A percentile compares a stretch with the other conserved stretches of the same genome.
Conservation (phyloP, 2,329 filamentous ascomycete genomes). For the Lachnellula willkommii region DNA sequence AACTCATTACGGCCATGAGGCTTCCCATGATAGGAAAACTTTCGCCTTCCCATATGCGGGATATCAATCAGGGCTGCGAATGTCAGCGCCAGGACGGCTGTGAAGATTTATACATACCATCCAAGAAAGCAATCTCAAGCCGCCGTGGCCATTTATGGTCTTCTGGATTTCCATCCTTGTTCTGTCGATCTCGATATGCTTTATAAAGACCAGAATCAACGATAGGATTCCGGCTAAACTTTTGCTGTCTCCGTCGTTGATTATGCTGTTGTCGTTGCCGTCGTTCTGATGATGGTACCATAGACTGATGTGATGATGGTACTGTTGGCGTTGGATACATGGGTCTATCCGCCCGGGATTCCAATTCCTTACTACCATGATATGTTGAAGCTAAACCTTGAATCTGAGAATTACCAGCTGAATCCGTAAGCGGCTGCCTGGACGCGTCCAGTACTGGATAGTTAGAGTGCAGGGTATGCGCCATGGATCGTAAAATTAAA, state of each 20-base stretch:
- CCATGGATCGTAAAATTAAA: slow-evolving; percentile 23
- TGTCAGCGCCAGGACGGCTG: slow-evolving; percentile 15
- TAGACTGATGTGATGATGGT: slow-evolving; percentile 21
- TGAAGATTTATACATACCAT: slow-evolving; percentile 44
- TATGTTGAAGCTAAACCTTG: slow-evolving; percentile 22
- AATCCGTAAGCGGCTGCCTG: slow-evolving; percentile 27
- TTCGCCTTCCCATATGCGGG: slow-evolving; percentile 60
- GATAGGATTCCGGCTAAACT: slow-evolving; percentile 49
- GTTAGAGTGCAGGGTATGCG: slow-evolving; percentile 22
- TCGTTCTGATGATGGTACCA: slow-evolving; percentile 23
- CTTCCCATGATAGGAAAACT: slow-evolving; percentile 59
- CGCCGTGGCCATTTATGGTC: slow-evolving; percentile 57
- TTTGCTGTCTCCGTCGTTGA: slow-evolving; percentile 25
- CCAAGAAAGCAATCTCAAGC: slow-evolving; percentile 61
- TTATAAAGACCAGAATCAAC: slow-evolving; percentile 58
- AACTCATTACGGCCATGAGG: slow-evolving; percentile 65
- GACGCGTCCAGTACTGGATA: slow-evolving; percentile 13
- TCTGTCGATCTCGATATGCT: slow-evolving; percentile 60
- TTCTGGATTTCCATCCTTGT: slow-evolving; percentile 55
- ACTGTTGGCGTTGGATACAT: slow-evolving; percentile 25
- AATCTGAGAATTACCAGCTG: slow-evolving; percentile 29
- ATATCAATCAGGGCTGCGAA: slow-evolving; percentile 56
- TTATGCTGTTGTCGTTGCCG: slow-evolving; percentile 32
- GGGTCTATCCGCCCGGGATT: slow-evolving; percentile 17
- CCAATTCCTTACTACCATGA: slow-evolving; percentile 27